A percentile compares a stretch with the other conserved stretches of the same genome.
Evolutionary conservation across 495 filamentous ascomycete genomes (phyloP).

Genomic region (Niebla homalea): DNA sequence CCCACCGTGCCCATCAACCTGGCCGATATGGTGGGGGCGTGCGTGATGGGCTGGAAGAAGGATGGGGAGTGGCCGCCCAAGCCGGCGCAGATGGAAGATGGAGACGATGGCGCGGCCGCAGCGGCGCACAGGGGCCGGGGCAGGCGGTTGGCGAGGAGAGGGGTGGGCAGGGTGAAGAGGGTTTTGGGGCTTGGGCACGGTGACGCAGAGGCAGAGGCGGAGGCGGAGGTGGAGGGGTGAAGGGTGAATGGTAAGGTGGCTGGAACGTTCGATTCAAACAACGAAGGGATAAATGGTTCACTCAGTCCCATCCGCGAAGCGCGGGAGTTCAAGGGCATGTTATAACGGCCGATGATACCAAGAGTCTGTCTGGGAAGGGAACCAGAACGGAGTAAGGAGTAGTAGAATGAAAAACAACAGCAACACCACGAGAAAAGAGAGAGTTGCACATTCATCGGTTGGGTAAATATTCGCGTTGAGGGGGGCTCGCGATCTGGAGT

Average conservation of each 20-base stretch:
- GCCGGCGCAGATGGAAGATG: neutral
- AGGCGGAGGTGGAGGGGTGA: neutral
- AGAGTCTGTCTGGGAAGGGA: no score
- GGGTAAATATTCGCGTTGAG: no score
- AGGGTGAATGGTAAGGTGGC: neutral
- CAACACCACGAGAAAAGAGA: no score
- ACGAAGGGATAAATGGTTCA: no score
- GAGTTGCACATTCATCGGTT: no score
- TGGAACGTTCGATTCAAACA: no score
- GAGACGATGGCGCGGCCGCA: neutral
- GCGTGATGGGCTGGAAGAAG: slow-evolving; percentile 85
- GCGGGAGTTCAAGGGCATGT: no score
- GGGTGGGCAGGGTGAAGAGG: slow-evolving; percentile 11
- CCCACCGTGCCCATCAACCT: slow-evolving; percentile 83
- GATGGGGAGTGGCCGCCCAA: slow-evolving; percentile 92
- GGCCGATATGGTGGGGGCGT: slow-evolving; percentile 59
- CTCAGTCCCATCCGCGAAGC: no score
- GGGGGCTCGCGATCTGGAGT: no score
- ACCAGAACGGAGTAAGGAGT: no score
- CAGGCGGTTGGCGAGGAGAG: slow-evolving; percentile 6
- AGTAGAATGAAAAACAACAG: no score
- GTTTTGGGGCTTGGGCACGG: slow-evolving; percentile 6
- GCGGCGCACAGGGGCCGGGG: neutral
- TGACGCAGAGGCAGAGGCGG: slow-evolving; percentile 1
- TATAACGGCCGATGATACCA: no score